A percentile compares a stretch with the other conserved stretches of the same genome.
Evolutionary conservation across 2,329 filamentous ascomycete species (phyloP).

Genomic region (Ascochyta viciae-villosae): DNA sequence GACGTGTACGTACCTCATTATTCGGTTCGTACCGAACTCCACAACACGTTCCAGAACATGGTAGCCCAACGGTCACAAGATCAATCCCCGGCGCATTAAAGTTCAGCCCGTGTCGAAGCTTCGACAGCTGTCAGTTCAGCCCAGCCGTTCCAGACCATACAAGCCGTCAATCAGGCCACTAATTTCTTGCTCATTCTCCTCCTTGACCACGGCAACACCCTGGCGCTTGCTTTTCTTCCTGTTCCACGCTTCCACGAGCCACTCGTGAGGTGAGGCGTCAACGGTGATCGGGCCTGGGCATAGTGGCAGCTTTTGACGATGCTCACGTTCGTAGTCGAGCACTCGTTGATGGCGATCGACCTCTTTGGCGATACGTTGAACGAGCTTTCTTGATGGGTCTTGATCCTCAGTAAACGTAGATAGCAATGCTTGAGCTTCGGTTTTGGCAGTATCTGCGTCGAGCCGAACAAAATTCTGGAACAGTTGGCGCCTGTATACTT

Average conservation of each 20-base stretch:
- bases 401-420: slow-evolving; percentile 2
- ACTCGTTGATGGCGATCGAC: slow-evolving; percentile 27
- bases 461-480: slow-evolving; percentile 27
- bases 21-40: not conserved
- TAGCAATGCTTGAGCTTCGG: slow-evolving; percentile 17
- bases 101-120: slow-evolving; percentile 11
- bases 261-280: slow-evolving; percentile 30
- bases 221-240: slow-evolving; percentile 30
- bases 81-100: slow-evolving; percentile 6
- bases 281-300: slow-evolving; percentile 33
- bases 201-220: slow-evolving; percentile 22
- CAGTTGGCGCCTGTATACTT: slow-evolving; percentile 34
- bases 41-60: slow-evolving; percentile 21
- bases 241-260: slow-evolving; percentile 30
- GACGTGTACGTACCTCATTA: not conserved
- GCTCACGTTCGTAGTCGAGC: slow-evolving; percentile 32
- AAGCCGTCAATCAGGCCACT: slow-evolving; percentile 15
- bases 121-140: slow-evolving; percentile 8
- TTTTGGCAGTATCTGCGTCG: slow-evolving; percentile 11
- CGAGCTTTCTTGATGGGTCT: slow-evolving; percentile 19
- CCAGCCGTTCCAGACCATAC: slow-evolving; percentile 14
- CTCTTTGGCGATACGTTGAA: slow-evolving; percentile 31
- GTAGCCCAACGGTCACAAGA: slow-evolving; percentile 11
- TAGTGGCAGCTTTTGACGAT: slow-evolving; percentile 32
- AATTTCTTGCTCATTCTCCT: not conserved